Evolutionary conservation across 164 flowering plant species (phyloP).

Genomic region (Annona cherimola): DNA sequence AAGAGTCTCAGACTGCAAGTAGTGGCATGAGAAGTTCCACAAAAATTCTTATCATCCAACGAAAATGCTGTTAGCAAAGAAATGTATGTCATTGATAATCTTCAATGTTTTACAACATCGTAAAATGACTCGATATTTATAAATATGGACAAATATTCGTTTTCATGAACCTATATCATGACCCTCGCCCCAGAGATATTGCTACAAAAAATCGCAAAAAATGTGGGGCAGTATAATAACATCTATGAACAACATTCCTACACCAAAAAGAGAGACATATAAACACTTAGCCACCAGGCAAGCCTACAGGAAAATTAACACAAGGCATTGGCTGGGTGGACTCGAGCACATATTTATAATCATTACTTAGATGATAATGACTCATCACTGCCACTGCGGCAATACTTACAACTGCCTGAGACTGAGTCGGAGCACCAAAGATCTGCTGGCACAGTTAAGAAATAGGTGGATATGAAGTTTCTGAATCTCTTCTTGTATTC

Average conservation of each 20-base stretch:
- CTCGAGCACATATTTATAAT: conserved; percentile 7
- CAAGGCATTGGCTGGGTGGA: not conserved
- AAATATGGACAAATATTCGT: not conserved
- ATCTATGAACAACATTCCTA: not conserved
- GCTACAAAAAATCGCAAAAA: conserved; percentile 1
- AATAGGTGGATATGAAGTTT: conserved; percentile 71
- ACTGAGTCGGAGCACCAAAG: conserved; percentile 45
- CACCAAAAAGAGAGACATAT: not conserved
- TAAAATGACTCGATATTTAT: not conserved
- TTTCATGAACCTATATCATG: not conserved
- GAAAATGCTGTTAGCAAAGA: not conserved
- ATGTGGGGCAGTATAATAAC: not conserved
- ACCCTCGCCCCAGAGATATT: conserved; percentile 2
- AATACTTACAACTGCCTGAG: conserved; percentile 32
- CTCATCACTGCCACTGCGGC: conserved; percentile 19
- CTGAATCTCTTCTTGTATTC: conserved; percentile 91
- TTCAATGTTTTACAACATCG: conserved; percentile 4
- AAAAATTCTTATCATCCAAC: not conserved
- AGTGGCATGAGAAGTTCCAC: not conserved
- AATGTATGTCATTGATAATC: not conserved
- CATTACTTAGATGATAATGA: conserved; percentile 8
- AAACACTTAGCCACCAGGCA: not conserved
- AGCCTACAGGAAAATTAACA: not conserved
- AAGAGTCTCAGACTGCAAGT: too few species aligned
- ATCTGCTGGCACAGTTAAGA: conserved; percentile 63